A percentile compares a stretch with the other conserved stretches of the same genome.
Evolutionary conservation across 768 basidiomycete genomes (phyloP).

Genomic region (Suillus alpinus): DNA sequence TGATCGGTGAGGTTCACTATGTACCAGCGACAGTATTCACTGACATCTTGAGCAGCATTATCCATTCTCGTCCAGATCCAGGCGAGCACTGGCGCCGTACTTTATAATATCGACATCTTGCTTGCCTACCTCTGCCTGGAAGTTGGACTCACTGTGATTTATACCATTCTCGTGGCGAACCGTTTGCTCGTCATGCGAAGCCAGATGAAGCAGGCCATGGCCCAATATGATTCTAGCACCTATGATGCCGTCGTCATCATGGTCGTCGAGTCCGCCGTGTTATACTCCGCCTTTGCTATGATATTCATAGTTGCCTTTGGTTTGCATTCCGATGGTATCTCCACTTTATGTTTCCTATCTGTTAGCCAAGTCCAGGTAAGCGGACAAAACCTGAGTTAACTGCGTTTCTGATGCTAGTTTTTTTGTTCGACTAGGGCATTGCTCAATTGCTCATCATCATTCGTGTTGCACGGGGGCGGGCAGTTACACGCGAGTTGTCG

Average conservation of each 20-base stretch:
- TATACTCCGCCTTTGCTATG: constrained; percentile 25
- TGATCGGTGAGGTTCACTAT: constrained; percentile 11
- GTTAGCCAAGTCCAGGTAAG: constrained; percentile 32
- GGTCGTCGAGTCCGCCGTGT: constrained; percentile 34
- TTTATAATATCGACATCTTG: constrained; percentile 22
- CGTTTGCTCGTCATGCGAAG: constrained; percentile 25
- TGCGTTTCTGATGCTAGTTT: neutral
- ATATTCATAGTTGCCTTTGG: constrained; percentile 33
- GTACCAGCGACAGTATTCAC: neutral
- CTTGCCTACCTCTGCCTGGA: constrained; percentile 29
- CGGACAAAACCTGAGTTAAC: neutral
- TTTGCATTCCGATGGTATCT: constrained; percentile 16
- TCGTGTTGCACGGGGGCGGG: constrained; percentile 31
- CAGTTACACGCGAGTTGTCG: constrained; percentile 10
- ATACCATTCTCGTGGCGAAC: constrained; percentile 28
- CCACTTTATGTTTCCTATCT: constrained; percentile 31
- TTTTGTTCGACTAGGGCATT: constrained; percentile 24
- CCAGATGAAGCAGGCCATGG: constrained; percentile 14
- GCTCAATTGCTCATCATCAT: constrained; percentile 34
- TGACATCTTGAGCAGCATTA: constrained; percentile 5
- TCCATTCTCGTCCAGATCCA: constrained; percentile 17
- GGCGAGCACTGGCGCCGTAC: constrained; percentile 12
- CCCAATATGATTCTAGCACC: constrained; percentile 9
- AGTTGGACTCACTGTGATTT: constrained; percentile 29
- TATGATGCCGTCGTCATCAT: constrained; percentile 30